These are phyloP conservation scores for Scedosporium dehoogii DNA, from an alignment of 2,329 filamentous ascomycete genomes.

Conservation along the genomic window DNA sequence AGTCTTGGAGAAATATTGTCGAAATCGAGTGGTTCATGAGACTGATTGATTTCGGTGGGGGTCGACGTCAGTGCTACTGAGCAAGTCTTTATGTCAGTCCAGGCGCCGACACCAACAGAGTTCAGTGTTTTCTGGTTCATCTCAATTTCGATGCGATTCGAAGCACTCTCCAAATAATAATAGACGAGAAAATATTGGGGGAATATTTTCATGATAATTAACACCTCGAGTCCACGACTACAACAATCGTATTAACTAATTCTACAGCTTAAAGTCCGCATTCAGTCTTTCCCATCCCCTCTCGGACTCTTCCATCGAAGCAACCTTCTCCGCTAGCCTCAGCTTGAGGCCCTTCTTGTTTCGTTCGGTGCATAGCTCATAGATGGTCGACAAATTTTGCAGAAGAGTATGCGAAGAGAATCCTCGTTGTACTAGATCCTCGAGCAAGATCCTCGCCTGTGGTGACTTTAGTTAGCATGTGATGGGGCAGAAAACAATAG, in stretches of 20 bases:
- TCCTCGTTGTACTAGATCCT: conserved; percentile 51
- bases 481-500: neutral
- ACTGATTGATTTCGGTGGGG: too few species aligned
- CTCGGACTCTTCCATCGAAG: conserved; percentile 43
- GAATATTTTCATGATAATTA: too few species aligned
- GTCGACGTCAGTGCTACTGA: too few species aligned
- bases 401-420: conserved; percentile 68
- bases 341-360: conserved; percentile 57
- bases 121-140: too few species aligned
- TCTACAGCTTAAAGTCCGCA: conserved; percentile 64
- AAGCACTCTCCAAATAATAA: too few species aligned
- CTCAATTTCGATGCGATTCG: too few species aligned
- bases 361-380: conserved; percentile 80
- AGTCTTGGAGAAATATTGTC: too few species aligned
- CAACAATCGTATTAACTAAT: neutral
- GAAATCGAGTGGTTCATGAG: too few species aligned
- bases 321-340: conserved; percentile 59
- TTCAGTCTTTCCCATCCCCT: conserved; percentile 62
- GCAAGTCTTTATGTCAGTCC: too few species aligned
- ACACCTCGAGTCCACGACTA: too few species aligned
- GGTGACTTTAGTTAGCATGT: neutral
- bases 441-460: conserved; percentile 57
- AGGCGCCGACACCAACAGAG: too few species aligned
- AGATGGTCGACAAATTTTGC: conserved; percentile 85
- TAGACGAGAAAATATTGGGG: too few species aligned